phyloP scores from a whole-genome alignment of 352 stramenopile genomes.

The Phytophthora sansomeana region DNA sequence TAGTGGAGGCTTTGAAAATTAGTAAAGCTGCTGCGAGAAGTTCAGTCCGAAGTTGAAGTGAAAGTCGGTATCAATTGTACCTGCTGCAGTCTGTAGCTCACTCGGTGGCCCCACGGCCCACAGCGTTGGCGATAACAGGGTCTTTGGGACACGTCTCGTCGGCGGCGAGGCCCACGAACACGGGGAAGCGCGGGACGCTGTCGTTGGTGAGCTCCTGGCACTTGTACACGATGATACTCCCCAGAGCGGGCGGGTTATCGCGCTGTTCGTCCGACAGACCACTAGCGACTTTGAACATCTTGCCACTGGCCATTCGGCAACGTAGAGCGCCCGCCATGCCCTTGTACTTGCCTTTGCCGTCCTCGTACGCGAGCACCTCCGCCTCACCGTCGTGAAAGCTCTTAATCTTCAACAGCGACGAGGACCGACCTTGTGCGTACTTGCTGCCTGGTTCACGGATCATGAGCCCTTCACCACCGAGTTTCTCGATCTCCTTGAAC shows the following conservation, averaged over 20 bases:
- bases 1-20: background rate
- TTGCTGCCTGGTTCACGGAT: slow-evolving; percentile 63
- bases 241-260: slow-evolving; percentile 51
- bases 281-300: slow-evolving; percentile 78
- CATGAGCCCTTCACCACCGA: slow-evolving; percentile 79
- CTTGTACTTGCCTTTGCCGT: slow-evolving; percentile 74
- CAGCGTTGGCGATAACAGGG: slow-evolving; percentile 54
- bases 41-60: slow-evolving; percentile 25
- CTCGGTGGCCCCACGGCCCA: slow-evolving; percentile 16
- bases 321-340: slow-evolving; percentile 65
- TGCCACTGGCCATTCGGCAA: slow-evolving; percentile 68
- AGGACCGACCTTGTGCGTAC: slow-evolving; percentile 58
- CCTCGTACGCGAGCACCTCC: slow-evolving; percentile 67
- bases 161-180: slow-evolving; percentile 66
- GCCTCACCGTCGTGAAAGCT: slow-evolving; percentile 79
- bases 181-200: slow-evolving; percentile 75
- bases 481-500: slow-evolving; percentile 63
- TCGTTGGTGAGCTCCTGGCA: slow-evolving; percentile 81
- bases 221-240: slow-evolving; percentile 82
- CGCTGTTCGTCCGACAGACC: slow-evolving; percentile 70
- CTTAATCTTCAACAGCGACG: slow-evolving; percentile 82
- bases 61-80: slow-evolving; percentile 1
- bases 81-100: background rate
- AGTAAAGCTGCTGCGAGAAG: background rate
- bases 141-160: slow-evolving; percentile 63